Conservation (phyloP, 768 basidiomycete genomes). For the Termitomyces sp. region DNA sequence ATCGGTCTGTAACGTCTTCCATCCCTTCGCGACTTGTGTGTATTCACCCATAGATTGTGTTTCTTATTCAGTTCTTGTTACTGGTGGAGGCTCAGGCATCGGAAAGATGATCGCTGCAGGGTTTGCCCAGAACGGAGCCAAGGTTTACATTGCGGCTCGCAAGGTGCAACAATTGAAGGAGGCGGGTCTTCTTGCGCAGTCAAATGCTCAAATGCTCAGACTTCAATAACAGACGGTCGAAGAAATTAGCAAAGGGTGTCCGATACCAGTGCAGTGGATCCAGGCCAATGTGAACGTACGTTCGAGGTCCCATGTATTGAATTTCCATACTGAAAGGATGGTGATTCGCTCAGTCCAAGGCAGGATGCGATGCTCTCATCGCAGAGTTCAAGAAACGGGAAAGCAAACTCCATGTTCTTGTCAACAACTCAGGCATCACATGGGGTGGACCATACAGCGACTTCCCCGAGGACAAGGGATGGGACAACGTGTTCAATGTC, state of each 20-base stretch:
- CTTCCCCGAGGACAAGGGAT: conserved; percentile 77
- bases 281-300: conserved; percentile 69
- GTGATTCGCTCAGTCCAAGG: conserved; percentile 48
- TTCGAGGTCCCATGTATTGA: conserved; percentile 9
- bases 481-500: conserved; percentile 78
- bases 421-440: conserved; percentile 78
- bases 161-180: conserved; percentile 76
- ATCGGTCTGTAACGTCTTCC: conserved; percentile 38
- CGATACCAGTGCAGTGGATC: conserved; percentile 66
- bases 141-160: conserved; percentile 85
- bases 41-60: neutral
- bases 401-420: conserved; percentile 69
- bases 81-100: conserved; percentile 80
- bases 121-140: conserved; percentile 80
- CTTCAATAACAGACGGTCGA: conserved; percentile 34
- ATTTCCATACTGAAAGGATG: neutral
- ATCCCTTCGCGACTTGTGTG: neutral
- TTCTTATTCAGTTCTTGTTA: conserved; percentile 58
- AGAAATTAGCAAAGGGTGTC: conserved; percentile 54
- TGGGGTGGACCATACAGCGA: conserved; percentile 71
- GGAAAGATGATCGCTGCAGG: conserved; percentile 82
- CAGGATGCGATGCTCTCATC: conserved; percentile 72
- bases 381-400: conserved; percentile 64
- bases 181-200: conserved; percentile 30
- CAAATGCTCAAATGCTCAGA: neutral